Evolutionary conservation across 2,329 filamentous ascomycete genomes (phyloP), one percentile per base, ranked within the genome.

Genomic region (Xylariaceae sp.): DNA sequence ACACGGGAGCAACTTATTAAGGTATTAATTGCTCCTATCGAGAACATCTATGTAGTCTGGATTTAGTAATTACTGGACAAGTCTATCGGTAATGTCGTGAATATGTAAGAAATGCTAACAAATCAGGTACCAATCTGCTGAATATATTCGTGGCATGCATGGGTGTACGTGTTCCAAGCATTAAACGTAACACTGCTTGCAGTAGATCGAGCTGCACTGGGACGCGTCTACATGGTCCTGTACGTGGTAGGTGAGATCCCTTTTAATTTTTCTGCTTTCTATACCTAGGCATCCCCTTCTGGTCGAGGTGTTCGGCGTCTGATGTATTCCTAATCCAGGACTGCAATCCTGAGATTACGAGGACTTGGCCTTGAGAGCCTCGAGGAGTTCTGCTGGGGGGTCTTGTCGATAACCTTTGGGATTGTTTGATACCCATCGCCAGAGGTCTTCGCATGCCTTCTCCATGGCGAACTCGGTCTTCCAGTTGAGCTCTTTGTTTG

Each of bases 351-450:
- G n/a, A 40, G 26, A 22, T 60, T 29, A 67, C 53, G 67, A 66
- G 6, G 53, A 52, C 52, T 65, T 65, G 39, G 55, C 56, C 74
- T 86, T 82, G 61, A 85, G 62, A 45, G 76, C 77, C 56, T 87
- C 86, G 47, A 96, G 68, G 65, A 97, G 80, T 72, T 88, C 84
- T 61, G 88, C 80, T 0, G 94, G 92, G n/a, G 92, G 90, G 61
- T 91, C 80, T 75, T 97, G 92, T 62, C 88, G 82, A 77, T 97
- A 97, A 19, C 94, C 94, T 74, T 92, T 85, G 21, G 94, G 94
- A 76, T 97, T 97, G 76, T 96, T 97, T 75, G 87, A 80, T 15
- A 95, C 95, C 94, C 94, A 99, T 68, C 85, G 86, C 94, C 94
- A 99, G 61, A 99, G 79, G 72, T 99, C 91, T 63, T 86, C 84